Base-by-base conservation (phyloP, 129 eudicot genomes). In the Ambrosia artemisiifolia region DNA sequence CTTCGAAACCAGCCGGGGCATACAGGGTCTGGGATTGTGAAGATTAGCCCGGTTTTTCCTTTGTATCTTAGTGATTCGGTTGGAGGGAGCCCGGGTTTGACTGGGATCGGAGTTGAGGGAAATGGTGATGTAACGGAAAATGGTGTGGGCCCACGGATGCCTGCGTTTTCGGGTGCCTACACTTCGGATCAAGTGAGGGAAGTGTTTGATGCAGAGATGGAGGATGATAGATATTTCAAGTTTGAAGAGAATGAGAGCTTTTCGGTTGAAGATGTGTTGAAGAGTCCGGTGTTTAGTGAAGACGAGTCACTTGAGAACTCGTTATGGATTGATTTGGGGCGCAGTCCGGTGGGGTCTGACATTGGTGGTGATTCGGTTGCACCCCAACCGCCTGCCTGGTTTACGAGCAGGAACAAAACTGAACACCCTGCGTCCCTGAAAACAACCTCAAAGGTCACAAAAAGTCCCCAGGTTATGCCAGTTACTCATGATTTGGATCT, bases 111-210 rank as follows among this genome's bases (percentile, higher is more conserved):
- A 71, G 80, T 79, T 24, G 83, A 81, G 38, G 87, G 79, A 72
- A 81, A 81, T 44, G 88, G 80, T 57, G 95, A 80, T 48, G 65
- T 32, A 7, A 36, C 80, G 0, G 95, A 70, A 77, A 80, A 80
- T 70, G 85, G 78, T 5, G 75, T 82, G 0, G 88, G 83, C 44
- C 79, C 90, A 54, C 87, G 81, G 20, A 56, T 89, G 75, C 98
- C 98, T 8, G 98, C 96, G 1, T 93, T 93, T 79, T 93, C 98
- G 3, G 98, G 98, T 35, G 96, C 85, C 11, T 93, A 56, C 70
- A 93, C 96, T 49, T 89, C 98, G 65, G 90, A 88, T 53, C 98
- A 93, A 71, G 96, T 93, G 53, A 82, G 85, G 75, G 95, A 93
- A 80, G 96, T 89, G 17, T 93, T 89, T 54, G 98, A 92, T 63